Base-by-base conservation (phyloP, 1,284 basidiomycete species). In the Ustilago curta region DNA sequence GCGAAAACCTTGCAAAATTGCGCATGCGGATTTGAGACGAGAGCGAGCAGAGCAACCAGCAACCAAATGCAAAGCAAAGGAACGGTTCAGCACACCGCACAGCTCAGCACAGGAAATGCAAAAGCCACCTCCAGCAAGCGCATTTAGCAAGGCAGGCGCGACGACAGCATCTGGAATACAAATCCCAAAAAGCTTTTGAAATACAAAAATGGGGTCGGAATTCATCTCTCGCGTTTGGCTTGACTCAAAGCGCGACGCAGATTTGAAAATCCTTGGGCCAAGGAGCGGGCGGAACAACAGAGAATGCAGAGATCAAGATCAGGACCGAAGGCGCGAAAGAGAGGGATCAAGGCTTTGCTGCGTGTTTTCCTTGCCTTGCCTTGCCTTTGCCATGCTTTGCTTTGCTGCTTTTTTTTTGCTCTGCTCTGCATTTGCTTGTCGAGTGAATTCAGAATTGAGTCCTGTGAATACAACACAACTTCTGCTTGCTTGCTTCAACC, bases 81-180 rank as follows among this genome's bases (percentile, higher is more conserved):
- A 39, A 63, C 53, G 54, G 39, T 53, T 57, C 54, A 42, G 39
- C 23, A 32, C 18, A 31, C 45, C n/a, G 43, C 21, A 52, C 54
- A 56, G 16, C 55, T 6, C 16, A 9, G 31, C 35, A 16, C 35
- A 37, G 32, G 37, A 32, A 53, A 35, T 40, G 25, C 54, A 42
- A 55, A 58, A 62, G 39, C 21, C n/a, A n/a, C n/a, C n/a, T n/a
- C 21, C 23, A 51, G 19, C 31, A 21, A 8, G 19, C 42, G 16
- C 23, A 25, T 18, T 29, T 29, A 1, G 29, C 27, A 14, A 48
- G 11, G 11, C 3, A 40, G 39, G 19, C 40, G 35, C n/a, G 37
- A 16, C 47, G 32, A 55, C 44, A 50, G 32, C 31, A 3, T 31
- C 21, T 16, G 9, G 27, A 48, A 50, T 50, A 51, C 50, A 37